phyloP scores from a whole-genome alignment of 2,329 filamentous ascomycete species.

The Penicillium concentricum region DNA sequence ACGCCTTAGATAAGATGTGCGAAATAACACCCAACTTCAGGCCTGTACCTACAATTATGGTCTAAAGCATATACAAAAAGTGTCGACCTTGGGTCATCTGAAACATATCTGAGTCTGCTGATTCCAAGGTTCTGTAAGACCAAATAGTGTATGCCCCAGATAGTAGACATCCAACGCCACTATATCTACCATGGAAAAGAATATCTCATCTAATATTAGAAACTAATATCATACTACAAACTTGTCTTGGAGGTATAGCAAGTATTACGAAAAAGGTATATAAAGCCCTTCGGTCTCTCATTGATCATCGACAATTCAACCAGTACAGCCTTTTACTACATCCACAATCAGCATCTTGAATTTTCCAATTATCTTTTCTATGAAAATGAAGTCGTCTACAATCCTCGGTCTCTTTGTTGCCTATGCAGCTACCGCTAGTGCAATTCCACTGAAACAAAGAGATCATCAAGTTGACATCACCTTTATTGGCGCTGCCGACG shows the following conservation, averaged over 20 bases:
- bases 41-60: neutral
- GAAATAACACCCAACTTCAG: neutral
- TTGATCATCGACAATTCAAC: neutral
- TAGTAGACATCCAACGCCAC: neutral
- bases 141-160: neutral
- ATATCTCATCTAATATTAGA: neutral
- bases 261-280: neutral
- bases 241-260: neutral
- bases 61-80: neutral
- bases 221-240: neutral
- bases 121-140: neutral
- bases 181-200: neutral
- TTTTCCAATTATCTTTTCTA: neutral
- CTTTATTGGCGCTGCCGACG: constrained; percentile 15
- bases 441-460: neutral
- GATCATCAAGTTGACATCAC: constrained; percentile 2
- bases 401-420: neutral
- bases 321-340: neutral
- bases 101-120: neutral
- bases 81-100: neutral
- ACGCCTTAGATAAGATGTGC: neutral
- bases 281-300: neutral
- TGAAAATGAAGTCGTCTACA: neutral
- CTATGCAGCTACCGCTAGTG: neutral
- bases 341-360: neutral